Evolutionary conservation across 2,329 filamentous ascomycete species (phyloP).

Genomic region (Emergomyces africanus): DNA sequence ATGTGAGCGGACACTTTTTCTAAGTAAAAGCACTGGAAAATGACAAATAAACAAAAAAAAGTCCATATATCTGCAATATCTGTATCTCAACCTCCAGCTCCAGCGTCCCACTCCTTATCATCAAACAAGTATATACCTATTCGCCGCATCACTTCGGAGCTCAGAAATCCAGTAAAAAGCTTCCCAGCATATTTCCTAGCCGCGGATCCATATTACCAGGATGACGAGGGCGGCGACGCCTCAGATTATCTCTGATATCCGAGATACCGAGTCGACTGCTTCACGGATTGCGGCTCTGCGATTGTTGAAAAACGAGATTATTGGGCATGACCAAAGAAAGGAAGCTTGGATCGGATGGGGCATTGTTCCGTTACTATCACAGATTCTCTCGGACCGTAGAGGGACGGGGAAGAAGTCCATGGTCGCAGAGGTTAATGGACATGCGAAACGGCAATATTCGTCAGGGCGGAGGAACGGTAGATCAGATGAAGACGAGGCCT

Average conservation of each 20-base stretch:
- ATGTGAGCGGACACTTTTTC: neutral
- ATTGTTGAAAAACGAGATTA: conserved; percentile 72
- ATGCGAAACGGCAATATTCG: conserved; percentile 5
- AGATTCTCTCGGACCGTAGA: conserved; percentile 35
- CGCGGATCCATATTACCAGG: conserved; percentile 11
- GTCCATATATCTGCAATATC: neutral
- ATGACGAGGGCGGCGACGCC: conserved; percentile 45
- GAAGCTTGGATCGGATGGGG: conserved; percentile 62
- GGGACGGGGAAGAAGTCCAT: conserved; percentile 21
- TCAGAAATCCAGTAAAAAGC: neutral
- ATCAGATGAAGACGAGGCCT: conserved; percentile 52
- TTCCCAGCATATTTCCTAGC: neutral
- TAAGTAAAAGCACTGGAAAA: neutral
- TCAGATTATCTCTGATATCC: conserved; percentile 45
- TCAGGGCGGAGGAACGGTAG: conserved; percentile 40
- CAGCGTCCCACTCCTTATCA: neutral
- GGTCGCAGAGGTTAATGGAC: conserved; percentile 19
- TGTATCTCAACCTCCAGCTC: neutral
- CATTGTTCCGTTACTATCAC: conserved; percentile 42
- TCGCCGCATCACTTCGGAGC: neutral
- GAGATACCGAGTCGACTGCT: conserved; percentile 35
- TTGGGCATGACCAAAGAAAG: conserved; percentile 81
- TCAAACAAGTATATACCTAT: neutral
- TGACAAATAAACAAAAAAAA: neutral
- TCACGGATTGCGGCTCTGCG: conserved; percentile 47